These are phyloP conservation scores for Leptographium wingfieldii DNA, from an alignment of 2,329 filamentous ascomycete genomes.

Conservation along the genomic window DNA sequence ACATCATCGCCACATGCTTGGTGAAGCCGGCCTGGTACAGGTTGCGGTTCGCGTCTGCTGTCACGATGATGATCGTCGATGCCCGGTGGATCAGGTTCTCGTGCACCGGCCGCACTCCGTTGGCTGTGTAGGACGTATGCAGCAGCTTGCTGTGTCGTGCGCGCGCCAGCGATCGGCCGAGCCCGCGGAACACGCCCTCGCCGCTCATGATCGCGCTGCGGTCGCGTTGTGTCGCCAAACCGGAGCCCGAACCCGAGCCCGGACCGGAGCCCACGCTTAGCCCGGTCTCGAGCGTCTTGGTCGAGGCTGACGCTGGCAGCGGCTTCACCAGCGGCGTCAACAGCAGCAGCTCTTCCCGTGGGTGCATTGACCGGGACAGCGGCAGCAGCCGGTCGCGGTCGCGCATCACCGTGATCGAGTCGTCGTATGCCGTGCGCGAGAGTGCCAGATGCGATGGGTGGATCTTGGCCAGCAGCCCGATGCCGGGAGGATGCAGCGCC, in stretches of 20 bases:
- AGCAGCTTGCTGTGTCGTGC: slow-evolving; percentile 76
- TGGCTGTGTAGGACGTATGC: slow-evolving; percentile 90
- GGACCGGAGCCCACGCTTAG: too few relatives aligned
- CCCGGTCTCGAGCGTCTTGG: slow-evolving; percentile 45
- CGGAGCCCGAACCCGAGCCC: not conserved
- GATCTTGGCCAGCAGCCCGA: slow-evolving; percentile 63
- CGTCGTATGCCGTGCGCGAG: slow-evolving; percentile 78
- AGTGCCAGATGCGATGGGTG: slow-evolving; percentile 72
- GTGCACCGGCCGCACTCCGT: slow-evolving; percentile 82
- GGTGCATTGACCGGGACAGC: slow-evolving; percentile 65
- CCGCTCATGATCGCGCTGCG: slow-evolving; percentile 68
- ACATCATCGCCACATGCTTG: slow-evolving; percentile 94
- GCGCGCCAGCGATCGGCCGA: slow-evolving; percentile 77
- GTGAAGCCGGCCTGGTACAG: slow-evolving; percentile 90
- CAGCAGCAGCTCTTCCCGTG: slow-evolving; percentile 78
- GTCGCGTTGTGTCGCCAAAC: slow-evolving; percentile 33
- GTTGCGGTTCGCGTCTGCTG: slow-evolving; percentile 87
- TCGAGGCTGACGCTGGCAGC: slow-evolving; percentile 76
- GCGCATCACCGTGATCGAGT: slow-evolving; percentile 82
- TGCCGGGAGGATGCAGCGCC: slow-evolving; percentile 75
- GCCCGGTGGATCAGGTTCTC: slow-evolving; percentile 85
- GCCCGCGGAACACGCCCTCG: slow-evolving; percentile 81
- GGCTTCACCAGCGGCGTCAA: slow-evolving; percentile 85
- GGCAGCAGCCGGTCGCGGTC: slow-evolving; percentile 81
- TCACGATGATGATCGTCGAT: slow-evolving; percentile 78